Evolutionary conservation across 306 rosid species (phyloP).

Genomic region (Dicorynia guianensis): DNA sequence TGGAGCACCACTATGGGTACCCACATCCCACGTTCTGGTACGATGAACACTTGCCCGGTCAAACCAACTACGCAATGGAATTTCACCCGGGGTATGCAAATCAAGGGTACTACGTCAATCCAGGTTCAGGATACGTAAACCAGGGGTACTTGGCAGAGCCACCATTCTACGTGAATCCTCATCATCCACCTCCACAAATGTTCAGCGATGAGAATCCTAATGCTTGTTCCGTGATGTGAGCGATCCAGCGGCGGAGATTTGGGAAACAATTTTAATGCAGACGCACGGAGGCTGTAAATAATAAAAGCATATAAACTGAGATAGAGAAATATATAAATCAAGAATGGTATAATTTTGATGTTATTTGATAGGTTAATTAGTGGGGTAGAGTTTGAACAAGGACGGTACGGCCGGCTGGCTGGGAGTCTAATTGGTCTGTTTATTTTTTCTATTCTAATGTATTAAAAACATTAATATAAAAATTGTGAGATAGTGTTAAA

Average conservation of each 20-base stretch:
- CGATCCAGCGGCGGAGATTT: neutral
- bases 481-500: neutral
- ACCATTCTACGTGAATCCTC: slow-evolving; percentile 36
- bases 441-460: neutral
- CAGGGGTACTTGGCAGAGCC: slow-evolving; percentile 34
- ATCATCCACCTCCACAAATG: slow-evolving; percentile 58
- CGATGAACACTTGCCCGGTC: slow-evolving; percentile 64
- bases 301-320: slow-evolving; percentile 17
- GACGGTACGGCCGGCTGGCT: slow-evolving; percentile 42
- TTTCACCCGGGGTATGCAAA: slow-evolving; percentile 21
- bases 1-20: slow-evolving; percentile 62
- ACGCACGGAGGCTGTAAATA: slow-evolving; percentile 40
- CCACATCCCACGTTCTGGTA: slow-evolving; percentile 50
- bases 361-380: neutral
- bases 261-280: neutral
- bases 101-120: slow-evolving; percentile 46
- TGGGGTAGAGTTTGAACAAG: slow-evolving; percentile 24
- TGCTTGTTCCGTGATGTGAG: slow-evolving; percentile 85
- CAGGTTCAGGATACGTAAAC: slow-evolving; percentile 46
- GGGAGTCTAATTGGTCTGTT: slow-evolving; percentile 22
- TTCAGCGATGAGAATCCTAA: slow-evolving; percentile 92
- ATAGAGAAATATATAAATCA: neutral
- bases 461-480: slow-evolving; percentile 1
- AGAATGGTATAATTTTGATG: slow-evolving; percentile 26
- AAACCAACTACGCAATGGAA: slow-evolving; percentile 44